phyloP scores from a whole-genome alignment of 2,329 filamentous ascomycete genomes.

The Paecilomyces sp. region DNA sequence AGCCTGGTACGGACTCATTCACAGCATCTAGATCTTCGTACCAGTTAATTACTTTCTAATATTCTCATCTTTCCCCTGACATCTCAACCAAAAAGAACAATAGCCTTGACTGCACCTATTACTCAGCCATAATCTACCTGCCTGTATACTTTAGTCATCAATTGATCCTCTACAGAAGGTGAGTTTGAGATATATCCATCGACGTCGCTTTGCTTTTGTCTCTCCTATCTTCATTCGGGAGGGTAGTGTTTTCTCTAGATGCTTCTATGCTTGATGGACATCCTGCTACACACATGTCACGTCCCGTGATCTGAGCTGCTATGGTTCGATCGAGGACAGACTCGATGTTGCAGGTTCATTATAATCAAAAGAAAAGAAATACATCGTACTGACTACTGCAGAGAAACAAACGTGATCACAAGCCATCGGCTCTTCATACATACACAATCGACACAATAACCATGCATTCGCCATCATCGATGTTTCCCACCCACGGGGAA shows the following conservation, averaged over 20 bases:
- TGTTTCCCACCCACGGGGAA: neutral
- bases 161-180: neutral
- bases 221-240: neutral
- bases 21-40: neutral
- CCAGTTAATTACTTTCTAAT: neutral
- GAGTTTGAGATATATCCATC: neutral
- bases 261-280: neutral
- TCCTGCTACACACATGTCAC: no score
- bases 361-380: neutral
- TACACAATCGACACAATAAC: neutral
- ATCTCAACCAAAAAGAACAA: neutral
- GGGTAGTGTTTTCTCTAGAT: neutral
- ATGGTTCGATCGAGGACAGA: neutral
- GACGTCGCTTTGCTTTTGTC: neutral
- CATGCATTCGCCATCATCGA: neutral
- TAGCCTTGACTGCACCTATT: neutral
- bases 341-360: neutral
- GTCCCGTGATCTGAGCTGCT: neutral
- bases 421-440: neutral
- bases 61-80: neutral
- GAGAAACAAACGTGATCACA: neutral
- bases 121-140: neutral
- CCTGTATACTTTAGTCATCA: neutral
- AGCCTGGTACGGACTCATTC: neutral
- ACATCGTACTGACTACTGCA: neutral